These are phyloP conservation scores for Acanthamoeba rhysodes DNA, from an alignment of 208 protist species.

Conservation along the genomic window DNA sequence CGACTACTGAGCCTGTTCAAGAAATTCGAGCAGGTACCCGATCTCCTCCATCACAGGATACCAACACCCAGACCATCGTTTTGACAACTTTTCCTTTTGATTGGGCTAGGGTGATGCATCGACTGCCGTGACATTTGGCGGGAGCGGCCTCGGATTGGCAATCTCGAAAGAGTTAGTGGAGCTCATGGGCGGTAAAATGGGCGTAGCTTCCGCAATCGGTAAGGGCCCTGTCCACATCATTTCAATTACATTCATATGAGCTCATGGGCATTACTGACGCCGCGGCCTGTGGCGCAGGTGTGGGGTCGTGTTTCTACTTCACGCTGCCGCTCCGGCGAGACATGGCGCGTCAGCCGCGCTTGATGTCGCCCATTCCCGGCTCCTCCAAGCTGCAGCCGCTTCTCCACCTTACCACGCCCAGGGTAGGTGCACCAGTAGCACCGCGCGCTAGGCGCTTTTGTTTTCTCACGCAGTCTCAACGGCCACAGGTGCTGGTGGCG, in stretches of 20 bases:
- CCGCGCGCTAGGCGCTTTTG: no score
- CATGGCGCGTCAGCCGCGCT: neutral
- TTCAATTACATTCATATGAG: neutral
- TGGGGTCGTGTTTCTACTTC: conserved; percentile 61
- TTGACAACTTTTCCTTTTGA: neutral
- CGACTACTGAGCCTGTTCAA: conserved; percentile 25
- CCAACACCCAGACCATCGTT: neutral
- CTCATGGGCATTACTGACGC: neutral
- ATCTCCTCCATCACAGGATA: neutral
- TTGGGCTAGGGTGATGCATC: conserved; percentile 16
- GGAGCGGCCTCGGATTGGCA: conserved; percentile 55
- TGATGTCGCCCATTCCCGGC: conserved; percentile 19
- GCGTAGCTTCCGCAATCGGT: conserved; percentile 38
- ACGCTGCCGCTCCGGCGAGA: conserved; percentile 29
- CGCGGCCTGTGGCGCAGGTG: neutral
- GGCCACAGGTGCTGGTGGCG: neutral
- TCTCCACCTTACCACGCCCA: neutral
- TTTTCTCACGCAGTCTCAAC: neutral
- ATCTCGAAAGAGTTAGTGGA: conserved; percentile 67
- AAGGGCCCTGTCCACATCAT: neutral
- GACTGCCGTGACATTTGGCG: conserved; percentile 49
- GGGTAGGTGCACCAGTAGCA: neutral
- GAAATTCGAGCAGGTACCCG: conserved; percentile 56
- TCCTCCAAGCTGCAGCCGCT: conserved; percentile 26
- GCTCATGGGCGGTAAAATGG: conserved; percentile 68